Evolutionary conservation across 2,329 filamentous ascomycete species (phyloP).

Genomic region (Stemphylium lycopersici): DNA sequence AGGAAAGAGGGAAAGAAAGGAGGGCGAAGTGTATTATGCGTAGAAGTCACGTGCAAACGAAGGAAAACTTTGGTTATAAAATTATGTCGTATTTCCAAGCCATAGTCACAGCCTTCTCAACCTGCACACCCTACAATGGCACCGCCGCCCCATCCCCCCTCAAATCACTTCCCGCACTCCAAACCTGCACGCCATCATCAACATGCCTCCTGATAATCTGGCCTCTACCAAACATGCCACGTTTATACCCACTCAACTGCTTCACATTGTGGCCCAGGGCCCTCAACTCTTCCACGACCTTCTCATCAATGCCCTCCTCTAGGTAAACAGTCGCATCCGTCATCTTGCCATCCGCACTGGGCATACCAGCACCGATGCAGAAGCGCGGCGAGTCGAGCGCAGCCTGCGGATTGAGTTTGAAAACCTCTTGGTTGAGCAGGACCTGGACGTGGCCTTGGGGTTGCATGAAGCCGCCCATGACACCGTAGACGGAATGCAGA

Average conservation of each 20-base stretch:
- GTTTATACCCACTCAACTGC: constrained; percentile 68
- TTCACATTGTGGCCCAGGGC: constrained; percentile 75
- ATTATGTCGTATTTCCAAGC: not conserved
- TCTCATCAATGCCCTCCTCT: constrained; percentile 78
- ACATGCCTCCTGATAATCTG: constrained; percentile 82
- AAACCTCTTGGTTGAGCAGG: constrained; percentile 84
- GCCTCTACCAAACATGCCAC: constrained; percentile 80
- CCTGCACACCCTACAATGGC: constrained; percentile 44
- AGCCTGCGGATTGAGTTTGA: constrained; percentile 80
- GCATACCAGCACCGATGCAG: constrained; percentile 79
- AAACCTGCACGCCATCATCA: constrained; percentile 77
- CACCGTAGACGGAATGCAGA: constrained; percentile 86
- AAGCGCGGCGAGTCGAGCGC: constrained; percentile 91
- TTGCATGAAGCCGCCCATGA: constrained; percentile 99
- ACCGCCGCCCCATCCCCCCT: constrained; percentile 81
- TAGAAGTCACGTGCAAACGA: too few relatives aligned
- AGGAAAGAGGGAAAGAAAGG: too few relatives aligned
- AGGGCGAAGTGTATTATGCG: too few relatives aligned
- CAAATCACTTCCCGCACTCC: constrained; percentile 87
- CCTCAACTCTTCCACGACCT: constrained; percentile 70
- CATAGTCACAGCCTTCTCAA: not conserved
- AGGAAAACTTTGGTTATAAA: too few relatives aligned
- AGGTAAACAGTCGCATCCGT: constrained; percentile 72
- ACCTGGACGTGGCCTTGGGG: constrained; percentile 96
- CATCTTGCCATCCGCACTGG: constrained; percentile 62